Base-by-base conservation (phyloP, 2,329 filamentous ascomycete genomes). In the Colletotrichum orchidophilum region DNA sequence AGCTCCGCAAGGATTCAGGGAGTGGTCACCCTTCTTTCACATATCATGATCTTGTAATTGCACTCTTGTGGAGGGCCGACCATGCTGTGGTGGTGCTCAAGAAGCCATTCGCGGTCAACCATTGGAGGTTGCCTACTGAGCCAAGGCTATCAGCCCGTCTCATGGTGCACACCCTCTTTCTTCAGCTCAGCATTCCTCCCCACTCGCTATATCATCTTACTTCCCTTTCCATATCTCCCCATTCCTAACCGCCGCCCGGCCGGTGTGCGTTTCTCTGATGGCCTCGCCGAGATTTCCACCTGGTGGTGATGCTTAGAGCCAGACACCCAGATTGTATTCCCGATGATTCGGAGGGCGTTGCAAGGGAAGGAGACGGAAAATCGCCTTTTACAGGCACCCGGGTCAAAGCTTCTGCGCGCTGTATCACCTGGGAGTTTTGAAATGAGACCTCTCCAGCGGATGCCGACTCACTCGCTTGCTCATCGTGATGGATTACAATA, bases 131-230 rank as follows among this genome's bases (percentile, higher is more conserved):
- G 12, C 18, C 21, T n/a, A n/a, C 26, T 46, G 39, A 29, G 18
- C 57, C 46, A 39, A 26, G 50, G n/a, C 63, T 24, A 58, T 57
- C 42, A 57, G 55, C 31, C 53, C 63, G 64, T 59, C 63, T 68
- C 58, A 63, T 58, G 52, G 13, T 11, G 5, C 58, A 71, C 68
- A 71, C 68, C 68, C 39, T 63, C 52, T 68, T 35, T 26, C 26
- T 46, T n/a, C 12, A 42, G 29, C n/a, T n/a, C 11, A 15, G 35
- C 31, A 52, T 61, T 52, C 58, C n/a, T n/a, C 18, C 33, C 7
- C 35, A 46, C 31, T 52, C 61, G 21, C 3, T 5, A 42, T 39
- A 39, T 58, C 52, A 46, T 27, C 50, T 58, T 7, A 13, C 11
- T 49, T 70, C 29, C 54, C 54, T 65, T 39, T 5, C n/a, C n/a